Evolutionary conservation across 768 basidiomycete genomes (phyloP), one percentile per base, ranked within the genome.

Genomic region (Boletus rubescentipes): DNA sequence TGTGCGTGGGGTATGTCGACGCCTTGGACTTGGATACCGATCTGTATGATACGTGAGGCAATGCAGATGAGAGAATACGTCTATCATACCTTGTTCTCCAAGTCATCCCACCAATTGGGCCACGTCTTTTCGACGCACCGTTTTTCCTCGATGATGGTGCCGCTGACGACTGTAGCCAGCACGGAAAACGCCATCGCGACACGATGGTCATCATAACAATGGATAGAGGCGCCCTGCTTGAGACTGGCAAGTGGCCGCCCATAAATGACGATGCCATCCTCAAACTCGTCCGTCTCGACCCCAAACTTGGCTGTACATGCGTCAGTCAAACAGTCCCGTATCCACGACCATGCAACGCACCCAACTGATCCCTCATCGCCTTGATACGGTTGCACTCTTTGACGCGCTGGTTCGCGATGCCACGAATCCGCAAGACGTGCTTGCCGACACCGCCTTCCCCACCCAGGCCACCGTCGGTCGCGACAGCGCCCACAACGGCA

Each of bases 101-200:
- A 78, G 70, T 98, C 97, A 67, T 98, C 97, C 95, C 96, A 99
- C 93, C 95, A 99, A 67, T 94, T 95, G 0, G 97, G 97, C 96
- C 96, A 99, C 0, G 96, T 99, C 81, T 99, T 99, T 73, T 96
- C 96, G 31, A 99, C 97, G 65, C 97, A 98, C 49, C 95, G 79
- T 73, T 96, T 96, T 75, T 98, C 96, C 66, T 98, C 94, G 29
- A 98, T 78, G 59, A 92, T 75, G 3, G 91, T 89, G n/a, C 80
- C 83, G 32, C 79, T 72, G 37, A 93, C 73, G 4, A 92, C 80
- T 5, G 87, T 79, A 18, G 87, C 85, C 37, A 98, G 76, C 31
- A 98, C 93, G 57, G 89, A 86, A 77, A 98, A 98, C 0, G 95
- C 93, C 97, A 99, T 98, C 9, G 94, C 96, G 9, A 99, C 96